A percentile compares a stretch with the other conserved stretches of the same genome.
Evolutionary conservation across 192 early-diverging fungal genomes (phyloP).

Genomic region (Entrophospora sp.): DNA sequence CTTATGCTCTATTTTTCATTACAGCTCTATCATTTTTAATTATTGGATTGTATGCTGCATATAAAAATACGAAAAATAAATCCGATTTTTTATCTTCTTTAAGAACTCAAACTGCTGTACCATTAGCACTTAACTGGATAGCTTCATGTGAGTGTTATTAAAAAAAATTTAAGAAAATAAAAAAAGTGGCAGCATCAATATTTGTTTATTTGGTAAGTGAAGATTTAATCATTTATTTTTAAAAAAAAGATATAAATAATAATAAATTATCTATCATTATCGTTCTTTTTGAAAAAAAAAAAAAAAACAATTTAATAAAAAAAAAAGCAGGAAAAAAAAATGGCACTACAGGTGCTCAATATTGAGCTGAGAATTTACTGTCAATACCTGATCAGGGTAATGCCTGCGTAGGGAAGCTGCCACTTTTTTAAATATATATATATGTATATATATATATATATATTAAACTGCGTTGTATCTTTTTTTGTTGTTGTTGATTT

Average conservation of each 20-base stretch:
- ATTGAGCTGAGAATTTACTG: conserved; percentile 19
- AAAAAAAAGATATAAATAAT: too few species aligned
- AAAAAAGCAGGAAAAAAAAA: not conserved
- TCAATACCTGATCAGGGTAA: conserved; percentile 22
- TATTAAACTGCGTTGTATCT: too few species aligned
- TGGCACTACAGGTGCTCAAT: too few species aligned
- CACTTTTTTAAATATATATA: not conserved
- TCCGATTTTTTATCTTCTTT: conserved; percentile 46
- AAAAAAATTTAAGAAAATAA: not conserved
- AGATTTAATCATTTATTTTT: too few species aligned
- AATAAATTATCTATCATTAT: too few species aligned
- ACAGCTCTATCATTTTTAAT: too few species aligned
- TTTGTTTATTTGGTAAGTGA: too few species aligned
- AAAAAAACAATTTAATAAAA: not conserved
- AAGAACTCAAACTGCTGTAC: conserved; percentile 37
- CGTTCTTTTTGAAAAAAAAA: not conserved
- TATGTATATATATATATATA: not conserved
- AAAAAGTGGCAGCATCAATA: not conserved
- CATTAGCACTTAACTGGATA: conserved; percentile 43
- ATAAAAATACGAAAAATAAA: conserved; percentile 36
- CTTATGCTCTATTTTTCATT: too few species aligned
- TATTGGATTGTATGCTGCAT: conserved; percentile 44
- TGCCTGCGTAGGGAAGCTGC: conserved; percentile 23
- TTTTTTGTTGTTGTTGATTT: too few species aligned
- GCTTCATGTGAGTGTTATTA: conserved; percentile 31